These are phyloP conservation scores for Onygena corvina DNA, from an alignment of 2,329 filamentous ascomycete species.

Conservation along the genomic window DNA sequence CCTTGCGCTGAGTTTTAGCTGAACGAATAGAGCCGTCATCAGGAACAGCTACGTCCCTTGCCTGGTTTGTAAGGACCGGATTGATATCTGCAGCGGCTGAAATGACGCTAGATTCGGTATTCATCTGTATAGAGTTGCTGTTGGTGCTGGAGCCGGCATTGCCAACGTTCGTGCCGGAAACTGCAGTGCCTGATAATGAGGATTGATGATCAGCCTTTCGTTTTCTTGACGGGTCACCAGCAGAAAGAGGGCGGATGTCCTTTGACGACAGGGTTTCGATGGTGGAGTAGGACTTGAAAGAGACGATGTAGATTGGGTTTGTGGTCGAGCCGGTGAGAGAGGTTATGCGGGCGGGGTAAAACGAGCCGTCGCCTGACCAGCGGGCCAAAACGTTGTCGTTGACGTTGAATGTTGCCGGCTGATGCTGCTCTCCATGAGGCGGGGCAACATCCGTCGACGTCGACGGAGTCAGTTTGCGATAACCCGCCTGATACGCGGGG, in stretches of 20 bases:
- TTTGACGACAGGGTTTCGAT: conserved; percentile 70
- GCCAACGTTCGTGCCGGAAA: not conserved
- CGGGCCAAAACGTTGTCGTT: conserved; percentile 86
- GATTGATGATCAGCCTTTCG: conserved; percentile 73
- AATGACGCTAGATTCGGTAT: conserved; percentile 43
- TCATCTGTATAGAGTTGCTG: not conserved
- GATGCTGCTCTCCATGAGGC: conserved; percentile 42
- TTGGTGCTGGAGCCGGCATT: not conserved
- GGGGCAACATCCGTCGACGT: conserved; percentile 20
- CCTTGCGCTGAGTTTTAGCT: conserved; percentile 58
- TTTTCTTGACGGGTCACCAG: conserved; percentile 57
- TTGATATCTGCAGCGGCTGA: conserved; percentile 57
- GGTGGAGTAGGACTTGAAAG: conserved; percentile 76
- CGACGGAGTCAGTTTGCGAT: conserved; percentile 30
- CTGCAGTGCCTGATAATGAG: conserved; percentile 29
- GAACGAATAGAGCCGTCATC: conserved; percentile 48
- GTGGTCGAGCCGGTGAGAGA: conserved; percentile 86
- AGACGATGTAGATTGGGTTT: conserved; percentile 85
- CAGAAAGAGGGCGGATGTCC: conserved; percentile 67
- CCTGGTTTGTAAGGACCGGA: conserved; percentile 51
- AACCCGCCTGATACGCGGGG: conserved; percentile 57
- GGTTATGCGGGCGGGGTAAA: conserved; percentile 86
- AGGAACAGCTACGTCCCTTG: conserved; percentile 48
- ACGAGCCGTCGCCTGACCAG: conserved; percentile 83
- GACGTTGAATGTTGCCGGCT: conserved; percentile 57